phyloP scores from a whole-genome alignment of 1,139 yeast species.

The Suhomyces chickasaworum region DNA sequence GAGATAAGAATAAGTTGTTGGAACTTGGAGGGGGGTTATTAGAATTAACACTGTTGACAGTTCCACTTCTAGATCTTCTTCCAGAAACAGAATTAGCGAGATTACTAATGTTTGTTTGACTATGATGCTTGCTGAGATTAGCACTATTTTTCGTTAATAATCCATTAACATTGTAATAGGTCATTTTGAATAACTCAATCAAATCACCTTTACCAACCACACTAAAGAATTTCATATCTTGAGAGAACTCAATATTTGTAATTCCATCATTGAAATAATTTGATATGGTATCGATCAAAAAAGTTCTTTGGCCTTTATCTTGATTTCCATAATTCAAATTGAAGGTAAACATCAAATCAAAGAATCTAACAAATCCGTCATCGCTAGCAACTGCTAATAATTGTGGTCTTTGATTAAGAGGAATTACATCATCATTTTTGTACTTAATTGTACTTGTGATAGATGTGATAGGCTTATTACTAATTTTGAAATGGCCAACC shows the following conservation, averaged over 20 bases:
- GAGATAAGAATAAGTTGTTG: constrained; percentile 24
- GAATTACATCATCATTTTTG: background rate
- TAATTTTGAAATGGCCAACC: constrained; percentile 62
- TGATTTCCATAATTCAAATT: constrained; percentile 14
- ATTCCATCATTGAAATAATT: constrained; percentile 69
- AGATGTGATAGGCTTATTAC: constrained; percentile 53
- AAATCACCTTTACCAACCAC: constrained; percentile 61
- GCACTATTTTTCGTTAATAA: constrained; percentile 25
- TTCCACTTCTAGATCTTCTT: constrained; percentile 43
- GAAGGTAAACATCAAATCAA: constrained; percentile 45
- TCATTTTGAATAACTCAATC: constrained; percentile 56
- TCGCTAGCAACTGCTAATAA: constrained; percentile 58
- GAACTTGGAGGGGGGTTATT: constrained; percentile 12
- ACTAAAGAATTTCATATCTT: constrained; percentile 63
- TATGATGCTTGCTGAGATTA: constrained; percentile 16
- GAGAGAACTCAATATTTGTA: constrained; percentile 57
- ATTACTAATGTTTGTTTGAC: constrained; percentile 17
- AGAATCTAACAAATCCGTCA: constrained; percentile 64
- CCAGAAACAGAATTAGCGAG: constrained; percentile 17
- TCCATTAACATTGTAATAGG: constrained; percentile 40
- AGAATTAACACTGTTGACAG: constrained; percentile 35
- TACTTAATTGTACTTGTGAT: constrained; percentile 40
- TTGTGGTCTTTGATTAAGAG: constrained; percentile 40
- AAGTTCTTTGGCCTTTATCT: constrained; percentile 13
- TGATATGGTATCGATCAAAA: constrained; percentile 59